phyloP scores from a whole-genome alignment of 1,284 basidiomycete species.

The Ganoderma lingzhi region DNA sequence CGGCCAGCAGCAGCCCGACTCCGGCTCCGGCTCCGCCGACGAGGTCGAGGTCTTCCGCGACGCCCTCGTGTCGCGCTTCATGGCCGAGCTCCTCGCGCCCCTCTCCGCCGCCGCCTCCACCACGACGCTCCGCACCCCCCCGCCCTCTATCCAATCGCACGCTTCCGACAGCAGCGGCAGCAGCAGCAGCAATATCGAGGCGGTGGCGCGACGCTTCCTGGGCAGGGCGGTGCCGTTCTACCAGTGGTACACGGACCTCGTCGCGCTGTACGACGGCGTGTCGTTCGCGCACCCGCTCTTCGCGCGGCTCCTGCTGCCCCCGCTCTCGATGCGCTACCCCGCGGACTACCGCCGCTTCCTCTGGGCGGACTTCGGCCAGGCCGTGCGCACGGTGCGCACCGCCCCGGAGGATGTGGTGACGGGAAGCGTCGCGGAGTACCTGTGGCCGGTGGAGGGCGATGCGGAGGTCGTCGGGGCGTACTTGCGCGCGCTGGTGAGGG shows the following conservation, averaged over 20 bases:
- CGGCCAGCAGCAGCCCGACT: conserved; percentile 61
- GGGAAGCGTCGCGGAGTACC: conserved; percentile 62
- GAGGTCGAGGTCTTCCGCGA: conserved; percentile 87
- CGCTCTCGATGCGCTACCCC: conserved; percentile 80
- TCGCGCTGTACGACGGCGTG: conserved; percentile 89
- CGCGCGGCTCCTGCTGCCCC: conserved; percentile 79
- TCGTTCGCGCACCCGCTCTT: conserved; percentile 89
- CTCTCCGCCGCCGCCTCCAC: conserved; percentile 49
- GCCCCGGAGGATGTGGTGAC: conserved; percentile 56
- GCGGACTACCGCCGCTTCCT: conserved; percentile 86
- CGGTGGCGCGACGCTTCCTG: conserved; percentile 67
- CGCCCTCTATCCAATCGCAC: conserved; percentile 13
- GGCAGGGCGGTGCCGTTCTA: conserved; percentile 83
- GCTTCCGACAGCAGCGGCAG: conserved; percentile 6
- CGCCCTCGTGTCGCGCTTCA: conserved; percentile 59
- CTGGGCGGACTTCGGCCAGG: conserved; percentile 82
- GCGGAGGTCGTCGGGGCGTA: conserved; percentile 72
- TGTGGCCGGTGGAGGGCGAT: conserved; percentile 79
- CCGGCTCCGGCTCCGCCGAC: conserved; percentile 56
- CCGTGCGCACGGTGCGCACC: conserved; percentile 63
- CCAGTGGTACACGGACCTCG: conserved; percentile 94
- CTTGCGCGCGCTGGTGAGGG: conserved; percentile 57
- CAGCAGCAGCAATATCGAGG: conserved; percentile 54
- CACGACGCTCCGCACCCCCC: conserved; percentile 45
- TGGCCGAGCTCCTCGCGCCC: conserved; percentile 67